Conservation (phyloP, 208 protist species). For the Leishmania guyanensis region DNA sequence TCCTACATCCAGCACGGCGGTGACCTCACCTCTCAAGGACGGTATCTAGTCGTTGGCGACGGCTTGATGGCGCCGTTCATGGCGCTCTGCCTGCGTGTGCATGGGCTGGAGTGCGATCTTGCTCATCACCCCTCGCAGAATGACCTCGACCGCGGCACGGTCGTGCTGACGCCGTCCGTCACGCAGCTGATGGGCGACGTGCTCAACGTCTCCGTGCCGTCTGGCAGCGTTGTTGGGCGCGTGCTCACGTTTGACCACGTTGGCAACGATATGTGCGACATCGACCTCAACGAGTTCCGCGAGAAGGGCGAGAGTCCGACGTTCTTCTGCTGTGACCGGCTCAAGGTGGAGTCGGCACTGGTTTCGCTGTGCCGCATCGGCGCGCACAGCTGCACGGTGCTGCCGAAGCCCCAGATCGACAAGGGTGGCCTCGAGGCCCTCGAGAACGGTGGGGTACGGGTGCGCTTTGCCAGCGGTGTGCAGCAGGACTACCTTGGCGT, state of each 20-base stretch:
- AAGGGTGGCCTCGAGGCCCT: conserved; percentile 77
- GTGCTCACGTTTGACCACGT: conserved; percentile 92
- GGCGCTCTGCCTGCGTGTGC: conserved; percentile 88
- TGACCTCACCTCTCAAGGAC: conserved; percentile 59
- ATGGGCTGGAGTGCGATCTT: conserved; percentile 89
- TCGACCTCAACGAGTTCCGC: conserved; percentile 92
- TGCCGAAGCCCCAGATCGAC: conserved; percentile 83
- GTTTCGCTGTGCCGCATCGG: conserved; percentile 86
- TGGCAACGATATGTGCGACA: conserved; percentile 92
- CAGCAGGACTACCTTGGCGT: conserved; percentile 86
- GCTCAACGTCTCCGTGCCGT: conserved; percentile 89
- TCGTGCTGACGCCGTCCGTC: conserved; percentile 90
- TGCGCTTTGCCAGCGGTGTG: conserved; percentile 82
- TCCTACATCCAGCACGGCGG: conserved; percentile 49
- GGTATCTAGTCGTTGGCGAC: conserved; percentile 91
- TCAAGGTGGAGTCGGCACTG: conserved; percentile 84
- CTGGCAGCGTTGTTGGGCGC: conserved; percentile 87
- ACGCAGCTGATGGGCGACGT: conserved; percentile 93
- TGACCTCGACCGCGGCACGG: conserved; percentile 83
- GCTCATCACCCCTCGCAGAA: conserved; percentile 66
- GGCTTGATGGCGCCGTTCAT: conserved; percentile 93
- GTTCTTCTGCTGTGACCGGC: conserved; percentile 92
- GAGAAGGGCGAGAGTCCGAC: conserved; percentile 93
- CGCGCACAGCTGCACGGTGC: conserved; percentile 80
- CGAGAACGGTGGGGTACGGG: conserved; percentile 81